These are phyloP conservation scores for Emergomyces pasteurianus DNA, from an alignment of 2,329 filamentous ascomycete genomes.

Conservation along the genomic window DNA sequence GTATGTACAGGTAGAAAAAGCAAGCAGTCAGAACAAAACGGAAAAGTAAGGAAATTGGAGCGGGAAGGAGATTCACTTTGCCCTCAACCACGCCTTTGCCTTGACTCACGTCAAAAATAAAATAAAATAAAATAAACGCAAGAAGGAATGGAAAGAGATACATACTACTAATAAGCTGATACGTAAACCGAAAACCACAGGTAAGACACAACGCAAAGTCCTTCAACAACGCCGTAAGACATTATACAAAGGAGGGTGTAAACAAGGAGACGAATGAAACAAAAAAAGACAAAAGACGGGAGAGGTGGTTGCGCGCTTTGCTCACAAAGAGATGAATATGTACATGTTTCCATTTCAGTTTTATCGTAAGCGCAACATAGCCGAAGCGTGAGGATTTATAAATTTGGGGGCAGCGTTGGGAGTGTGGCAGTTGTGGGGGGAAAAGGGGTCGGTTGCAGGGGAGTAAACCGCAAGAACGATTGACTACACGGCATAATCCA, in stretches of 20 bases:
- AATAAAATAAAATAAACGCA: too few relatives aligned
- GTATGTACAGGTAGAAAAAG: neutral
- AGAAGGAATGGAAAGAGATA: neutral
- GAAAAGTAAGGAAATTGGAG: neutral
- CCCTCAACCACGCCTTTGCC: too few relatives aligned
- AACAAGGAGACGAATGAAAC: neutral
- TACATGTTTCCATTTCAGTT: neutral
- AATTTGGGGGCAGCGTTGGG: neutral
- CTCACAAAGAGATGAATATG: neutral
- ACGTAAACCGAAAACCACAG: neutral
- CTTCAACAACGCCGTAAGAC: neutral
- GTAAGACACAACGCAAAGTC: neutral
- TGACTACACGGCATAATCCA: neutral
- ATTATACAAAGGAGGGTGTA: neutral
- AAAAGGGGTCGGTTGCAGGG: neutral
- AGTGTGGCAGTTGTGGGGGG: neutral
- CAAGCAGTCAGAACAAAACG: neutral
- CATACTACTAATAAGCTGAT: neutral
- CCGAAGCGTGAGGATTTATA: neutral
- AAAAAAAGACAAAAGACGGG: neutral
- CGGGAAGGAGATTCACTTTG: neutral
- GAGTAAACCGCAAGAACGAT: neutral
- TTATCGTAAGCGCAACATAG: neutral
- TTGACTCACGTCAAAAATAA: neutral
- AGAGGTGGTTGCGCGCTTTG: neutral